Evolutionary conservation across 257 asterid genomes (phyloP).

Genomic region (Nicotiana benthamiana): DNA sequence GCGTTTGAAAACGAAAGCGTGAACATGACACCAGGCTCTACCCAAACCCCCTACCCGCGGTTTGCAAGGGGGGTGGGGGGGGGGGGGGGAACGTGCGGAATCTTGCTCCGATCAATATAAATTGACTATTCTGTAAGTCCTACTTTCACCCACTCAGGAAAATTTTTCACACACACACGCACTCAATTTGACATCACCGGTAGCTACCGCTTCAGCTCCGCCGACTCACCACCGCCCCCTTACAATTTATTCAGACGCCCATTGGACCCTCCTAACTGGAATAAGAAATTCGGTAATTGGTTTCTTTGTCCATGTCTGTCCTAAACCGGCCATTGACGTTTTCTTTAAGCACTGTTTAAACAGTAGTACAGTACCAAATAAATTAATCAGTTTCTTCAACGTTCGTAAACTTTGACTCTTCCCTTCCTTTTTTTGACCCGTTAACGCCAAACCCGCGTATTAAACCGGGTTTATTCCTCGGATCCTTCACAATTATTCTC

Average conservation of each 20-base stretch:
- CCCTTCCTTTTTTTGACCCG: conserved; percentile 20
- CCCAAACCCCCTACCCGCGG: too few relatives aligned
- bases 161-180: background rate
- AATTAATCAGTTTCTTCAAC: conserved; percentile 1
- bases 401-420: background rate
- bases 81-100: background rate
- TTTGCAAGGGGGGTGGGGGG: too few relatives aligned
- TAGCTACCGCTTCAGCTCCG: background rate
- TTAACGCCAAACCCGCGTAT: conserved; percentile 12
- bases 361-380: background rate
- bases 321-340: background rate
- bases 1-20: background rate
- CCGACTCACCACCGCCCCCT: background rate
- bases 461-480: conserved; percentile 33
- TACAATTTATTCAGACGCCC: background rate
- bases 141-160: too few relatives aligned
- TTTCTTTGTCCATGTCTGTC: background rate
- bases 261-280: background rate
- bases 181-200: background rate
- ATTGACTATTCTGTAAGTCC: background rate
- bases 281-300: background rate
- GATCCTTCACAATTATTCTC: conserved; percentile 24
- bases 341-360: background rate
- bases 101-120: background rate
- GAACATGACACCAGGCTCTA: background rate